A percentile compares a stretch with the other conserved stretches of the same genome.
Conservation (phyloP, 805 yeast genomes). For the Pichia cephalocereana region DNA sequence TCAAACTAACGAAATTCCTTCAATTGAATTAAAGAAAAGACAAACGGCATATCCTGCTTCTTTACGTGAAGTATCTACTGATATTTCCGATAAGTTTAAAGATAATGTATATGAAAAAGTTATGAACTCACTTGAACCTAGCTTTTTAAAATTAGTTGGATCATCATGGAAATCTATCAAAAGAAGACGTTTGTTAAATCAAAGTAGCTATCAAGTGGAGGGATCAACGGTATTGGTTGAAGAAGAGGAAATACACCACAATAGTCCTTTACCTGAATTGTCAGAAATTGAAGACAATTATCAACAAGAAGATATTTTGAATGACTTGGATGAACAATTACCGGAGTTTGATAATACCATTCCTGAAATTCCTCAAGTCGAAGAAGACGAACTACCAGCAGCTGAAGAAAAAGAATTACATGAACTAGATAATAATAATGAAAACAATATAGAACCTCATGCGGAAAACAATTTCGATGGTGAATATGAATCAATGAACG, state of each 20-base stretch:
- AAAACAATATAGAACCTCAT: too few species aligned
- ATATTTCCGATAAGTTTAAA: not conserved
- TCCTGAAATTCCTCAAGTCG: too few species aligned
- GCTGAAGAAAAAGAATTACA: not conserved
- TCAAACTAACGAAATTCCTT: slow-evolving; percentile 33
- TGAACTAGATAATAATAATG: not conserved
- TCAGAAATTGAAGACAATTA: too few species aligned
- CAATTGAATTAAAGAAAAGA: slow-evolving; percentile 27
- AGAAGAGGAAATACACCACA: not conserved
- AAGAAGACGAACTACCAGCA: not conserved
- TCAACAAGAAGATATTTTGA: too few species aligned
- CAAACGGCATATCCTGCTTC: slow-evolving; percentile 23
- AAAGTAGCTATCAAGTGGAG: not conserved
- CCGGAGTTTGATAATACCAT: too few species aligned
- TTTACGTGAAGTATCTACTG: not conserved
- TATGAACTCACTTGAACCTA: slow-evolving; percentile 7
- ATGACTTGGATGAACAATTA: too few species aligned
- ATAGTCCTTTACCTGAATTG: too few species aligned
- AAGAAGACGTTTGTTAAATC: slow-evolving; percentile 6
- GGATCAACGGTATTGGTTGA: not conserved
- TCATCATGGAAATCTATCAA: slow-evolving; percentile 13
- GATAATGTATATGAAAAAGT: not conserved
- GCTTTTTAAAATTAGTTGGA: slow-evolving; percentile 5
- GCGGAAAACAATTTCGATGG: slow-evolving; percentile 15
- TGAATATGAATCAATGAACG: slow-evolving; percentile 11